Percentiles rank a stretch among this genome's conserved stretches.
Conservation (phyloP, 176 grass and related monocot genomes). For the Hordeum marinum region DNA sequence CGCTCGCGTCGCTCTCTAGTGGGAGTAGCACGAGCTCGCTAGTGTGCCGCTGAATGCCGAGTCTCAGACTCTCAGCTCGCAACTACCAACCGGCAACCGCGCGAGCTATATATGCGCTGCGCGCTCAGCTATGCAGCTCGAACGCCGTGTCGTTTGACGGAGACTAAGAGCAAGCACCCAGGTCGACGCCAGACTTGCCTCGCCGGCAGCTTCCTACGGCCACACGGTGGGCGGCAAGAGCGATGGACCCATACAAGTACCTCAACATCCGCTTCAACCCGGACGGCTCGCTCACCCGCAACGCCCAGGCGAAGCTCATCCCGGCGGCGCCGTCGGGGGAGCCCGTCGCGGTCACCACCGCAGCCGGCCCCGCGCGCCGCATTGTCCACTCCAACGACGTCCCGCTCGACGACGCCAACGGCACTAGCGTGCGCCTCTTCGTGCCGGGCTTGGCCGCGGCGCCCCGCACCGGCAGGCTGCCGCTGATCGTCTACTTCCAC, state of each 20-base stretch:
- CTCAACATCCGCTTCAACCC: conserved; percentile 70
- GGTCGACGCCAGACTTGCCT: not conserved
- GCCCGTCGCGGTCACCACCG: conserved; percentile 1
- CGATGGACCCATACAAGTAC: conserved; percentile 83
- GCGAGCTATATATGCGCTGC: conserved; percentile 26
- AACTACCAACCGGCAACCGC: not conserved
- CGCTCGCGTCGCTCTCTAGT: not conserved
- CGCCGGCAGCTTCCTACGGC: not conserved
- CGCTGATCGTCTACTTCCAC: conserved; percentile 69
- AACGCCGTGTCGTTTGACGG: not conserved
- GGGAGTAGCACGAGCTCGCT: not conserved
- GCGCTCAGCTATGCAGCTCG: not conserved
- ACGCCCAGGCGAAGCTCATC: conserved; percentile 23
- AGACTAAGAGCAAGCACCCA: not conserved
- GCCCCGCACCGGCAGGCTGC: conserved; percentile 18
- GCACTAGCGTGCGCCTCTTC: conserved; percentile 74
- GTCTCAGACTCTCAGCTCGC: not conserved
- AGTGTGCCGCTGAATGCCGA: not conserved
- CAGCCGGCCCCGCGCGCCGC: conserved; percentile 4
- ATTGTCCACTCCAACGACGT: conserved; percentile 69
- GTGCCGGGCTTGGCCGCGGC: conserved; percentile 13
- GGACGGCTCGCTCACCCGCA: conserved; percentile 48
- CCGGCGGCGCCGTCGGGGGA: conserved; percentile 26
- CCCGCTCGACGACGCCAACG: conserved; percentile 41
- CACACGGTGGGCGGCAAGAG: not conserved